phyloP scores from a whole-genome alignment of 176 grass and related monocot species.

The Triticum dicoccoides region DNA sequence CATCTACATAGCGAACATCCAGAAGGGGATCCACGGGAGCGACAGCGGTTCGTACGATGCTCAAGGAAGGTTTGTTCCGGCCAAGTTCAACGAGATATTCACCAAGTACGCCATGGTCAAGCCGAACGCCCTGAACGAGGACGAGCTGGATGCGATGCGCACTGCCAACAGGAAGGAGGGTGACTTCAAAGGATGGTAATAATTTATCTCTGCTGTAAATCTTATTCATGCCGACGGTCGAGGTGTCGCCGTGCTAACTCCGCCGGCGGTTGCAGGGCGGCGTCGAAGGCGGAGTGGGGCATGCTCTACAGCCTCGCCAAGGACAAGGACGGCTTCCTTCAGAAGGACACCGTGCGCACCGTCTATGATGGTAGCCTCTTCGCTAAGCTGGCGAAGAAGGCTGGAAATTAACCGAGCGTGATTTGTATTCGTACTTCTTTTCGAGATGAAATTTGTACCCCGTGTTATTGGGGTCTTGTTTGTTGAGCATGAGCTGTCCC shows the following conservation, averaged over 20 bases:
- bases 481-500: not conserved
- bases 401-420: not conserved
- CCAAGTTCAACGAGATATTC: constrained; percentile 72
- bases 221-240: not conserved
- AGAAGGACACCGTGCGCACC: constrained; percentile 35
- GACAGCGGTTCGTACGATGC: constrained; percentile 52
- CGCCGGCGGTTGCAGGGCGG: constrained; percentile 31
- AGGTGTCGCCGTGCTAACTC: not conserved
- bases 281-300: constrained; percentile 50
- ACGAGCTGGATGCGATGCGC: constrained; percentile 54
- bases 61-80: constrained; percentile 66
- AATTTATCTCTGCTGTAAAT: not conserved
- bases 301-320: constrained; percentile 40
- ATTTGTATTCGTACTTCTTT: too few species aligned
- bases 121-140: constrained; percentile 30
- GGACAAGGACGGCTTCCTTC: constrained; percentile 66
- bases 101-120: constrained; percentile 45
- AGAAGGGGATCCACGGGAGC: constrained; percentile 67
- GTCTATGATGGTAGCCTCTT: constrained; percentile 75
- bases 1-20: constrained; percentile 75
- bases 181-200: constrained; percentile 53
- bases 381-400: constrained; percentile 30
- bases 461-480: not conserved
- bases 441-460: not conserved
- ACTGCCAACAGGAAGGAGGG: constrained; percentile 36